Conservation (phyloP, 2,329 filamentous ascomycete species). For the Penicillium polonicum region DNA sequence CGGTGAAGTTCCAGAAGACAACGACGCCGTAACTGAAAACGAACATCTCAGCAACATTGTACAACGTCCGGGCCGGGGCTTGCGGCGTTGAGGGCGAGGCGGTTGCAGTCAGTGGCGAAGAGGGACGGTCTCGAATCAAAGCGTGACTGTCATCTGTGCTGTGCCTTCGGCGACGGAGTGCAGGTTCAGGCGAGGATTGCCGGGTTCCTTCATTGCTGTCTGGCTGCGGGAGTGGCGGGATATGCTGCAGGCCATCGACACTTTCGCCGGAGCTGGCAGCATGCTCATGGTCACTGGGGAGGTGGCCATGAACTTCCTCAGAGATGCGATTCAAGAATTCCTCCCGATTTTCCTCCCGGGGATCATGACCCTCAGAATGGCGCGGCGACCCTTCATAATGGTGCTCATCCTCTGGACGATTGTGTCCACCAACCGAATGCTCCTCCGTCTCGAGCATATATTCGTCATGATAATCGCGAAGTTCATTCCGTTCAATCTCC, state of each 20-base stretch:
- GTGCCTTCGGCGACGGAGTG: constrained; percentile 21
- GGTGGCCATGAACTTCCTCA: constrained; percentile 14
- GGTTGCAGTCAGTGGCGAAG: constrained; percentile 48
- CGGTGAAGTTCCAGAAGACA: constrained; percentile 98
- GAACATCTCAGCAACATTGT: constrained; percentile 80
- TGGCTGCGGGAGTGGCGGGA: neutral
- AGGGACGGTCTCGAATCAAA: constrained; percentile 20
- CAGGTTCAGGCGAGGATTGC: constrained; percentile 11
- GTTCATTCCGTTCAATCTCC: constrained; percentile 92
- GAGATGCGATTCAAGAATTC: constrained; percentile 15
- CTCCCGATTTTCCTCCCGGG: constrained; percentile 9
- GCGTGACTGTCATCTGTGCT: constrained; percentile 26
- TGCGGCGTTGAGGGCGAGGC: constrained; percentile 10
- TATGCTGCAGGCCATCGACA: neutral
- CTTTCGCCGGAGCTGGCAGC: constrained; percentile 2
- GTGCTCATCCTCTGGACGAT: constrained; percentile 32
- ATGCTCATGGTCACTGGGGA: constrained; percentile 7
- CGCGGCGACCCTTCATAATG: constrained; percentile 19
- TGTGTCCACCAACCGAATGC: constrained; percentile 44
- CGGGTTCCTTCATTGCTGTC: constrained; percentile 4
- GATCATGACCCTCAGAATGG: constrained; percentile 13
- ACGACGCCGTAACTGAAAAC: constrained; percentile 96
- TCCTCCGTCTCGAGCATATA: constrained; percentile 69
- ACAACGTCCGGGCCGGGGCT: constrained; percentile 67
- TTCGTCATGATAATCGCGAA: constrained; percentile 83